Base-by-base conservation (phyloP, 495 filamentous ascomycete species). In the Aspergillus nanangensis region DNA sequence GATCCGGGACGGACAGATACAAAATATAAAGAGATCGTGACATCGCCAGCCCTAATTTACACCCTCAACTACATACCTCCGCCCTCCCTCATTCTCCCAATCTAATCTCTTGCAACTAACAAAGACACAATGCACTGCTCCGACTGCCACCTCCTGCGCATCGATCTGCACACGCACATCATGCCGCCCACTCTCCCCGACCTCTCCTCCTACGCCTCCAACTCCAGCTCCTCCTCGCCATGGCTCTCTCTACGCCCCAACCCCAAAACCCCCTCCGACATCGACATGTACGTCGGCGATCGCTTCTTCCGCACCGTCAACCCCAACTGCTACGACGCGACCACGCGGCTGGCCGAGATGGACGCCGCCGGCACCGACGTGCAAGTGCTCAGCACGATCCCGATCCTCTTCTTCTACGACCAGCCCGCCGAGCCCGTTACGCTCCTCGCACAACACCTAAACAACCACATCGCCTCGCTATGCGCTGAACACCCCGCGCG, bases 101-200 rank as follows among this genome's bases (percentile, higher is more conserved):
- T n/a, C n/a, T n/a, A n/a, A n/a, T n/a, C n/a, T n/a, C n/a, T n/a
- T n/a, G n/a, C n/a, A n/a, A n/a, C n/a, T n/a, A n/a, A n/a, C n/a
- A n/a, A n/a, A n/a, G 25, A 21, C 41, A 24, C 10, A 27, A 50
- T 50, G 43, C 18, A 19, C 8, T 48, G 37, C 29, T 20, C 38
- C 37, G 37, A 40, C 45, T 39, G 37, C 10, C 45, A 11, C 34
- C 37, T 41, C n/a, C 48, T 57, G 7, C 46, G 47, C 25, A 57
- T 57, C 37, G 54, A 57, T 46, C 45, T 57, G 39, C 54, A 57
- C 31, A 57, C 54, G 2, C 54, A 57, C 27, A 57, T 57, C 29
- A 57, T 57, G 54, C 54, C 54, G 7, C 50, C 54, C 13, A 43
- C 43, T n/a, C 33, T 57, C 10, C 54, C 54, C 0, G 50, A 57